Conservation (phyloP, 1,139 yeast genomes). For the Wickerhamiella pararugosa region DNA sequence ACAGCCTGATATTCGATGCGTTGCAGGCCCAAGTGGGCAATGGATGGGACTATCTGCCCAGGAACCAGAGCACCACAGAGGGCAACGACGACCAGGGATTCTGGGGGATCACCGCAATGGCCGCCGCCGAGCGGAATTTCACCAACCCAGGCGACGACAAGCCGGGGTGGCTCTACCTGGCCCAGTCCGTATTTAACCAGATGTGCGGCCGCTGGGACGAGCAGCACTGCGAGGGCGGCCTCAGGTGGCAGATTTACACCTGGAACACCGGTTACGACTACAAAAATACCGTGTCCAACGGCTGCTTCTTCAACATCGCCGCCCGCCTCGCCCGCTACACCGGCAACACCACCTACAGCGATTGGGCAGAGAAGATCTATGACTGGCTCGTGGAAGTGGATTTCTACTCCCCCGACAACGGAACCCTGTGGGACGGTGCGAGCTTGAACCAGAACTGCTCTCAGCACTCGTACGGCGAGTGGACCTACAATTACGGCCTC, state of each 20-base stretch:
- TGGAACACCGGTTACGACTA: slow-evolving; percentile 93
- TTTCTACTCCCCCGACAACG: slow-evolving; percentile 36
- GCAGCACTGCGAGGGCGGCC: slow-evolving; percentile 64
- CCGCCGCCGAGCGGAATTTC: slow-evolving; percentile 80
- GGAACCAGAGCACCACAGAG: slow-evolving; percentile 86
- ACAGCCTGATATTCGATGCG: slow-evolving; percentile 43
- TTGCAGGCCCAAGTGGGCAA: slow-evolving; percentile 65
- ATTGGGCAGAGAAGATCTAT: slow-evolving; percentile 67
- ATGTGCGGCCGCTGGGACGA: slow-evolving; percentile 84
- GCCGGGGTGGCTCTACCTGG: slow-evolving; percentile 58
- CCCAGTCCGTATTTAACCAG: slow-evolving; percentile 76
- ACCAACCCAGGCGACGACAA: slow-evolving; percentile 46
- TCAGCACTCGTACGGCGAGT: slow-evolving; percentile 41
- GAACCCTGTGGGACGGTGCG: slow-evolving; percentile 61
- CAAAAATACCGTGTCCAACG: slow-evolving; percentile 81
- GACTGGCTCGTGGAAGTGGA: slow-evolving; percentile 63
- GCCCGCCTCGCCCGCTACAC: slow-evolving; percentile 81
- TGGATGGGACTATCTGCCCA: slow-evolving; percentile 63
- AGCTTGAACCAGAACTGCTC: slow-evolving; percentile 48
- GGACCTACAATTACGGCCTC: slow-evolving; percentile 86
- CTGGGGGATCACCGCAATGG: slow-evolving; percentile 90
- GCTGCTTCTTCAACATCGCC: slow-evolving; percentile 76
- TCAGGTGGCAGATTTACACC: slow-evolving; percentile 91
- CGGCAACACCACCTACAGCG: slow-evolving; percentile 49
- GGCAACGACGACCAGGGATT: slow-evolving; percentile 97